Percentiles rank a stretch among this genome's conserved stretches.
Evolutionary conservation across 1,139 yeast species (phyloP).

Genomic region (Geotrichum reessii): DNA sequence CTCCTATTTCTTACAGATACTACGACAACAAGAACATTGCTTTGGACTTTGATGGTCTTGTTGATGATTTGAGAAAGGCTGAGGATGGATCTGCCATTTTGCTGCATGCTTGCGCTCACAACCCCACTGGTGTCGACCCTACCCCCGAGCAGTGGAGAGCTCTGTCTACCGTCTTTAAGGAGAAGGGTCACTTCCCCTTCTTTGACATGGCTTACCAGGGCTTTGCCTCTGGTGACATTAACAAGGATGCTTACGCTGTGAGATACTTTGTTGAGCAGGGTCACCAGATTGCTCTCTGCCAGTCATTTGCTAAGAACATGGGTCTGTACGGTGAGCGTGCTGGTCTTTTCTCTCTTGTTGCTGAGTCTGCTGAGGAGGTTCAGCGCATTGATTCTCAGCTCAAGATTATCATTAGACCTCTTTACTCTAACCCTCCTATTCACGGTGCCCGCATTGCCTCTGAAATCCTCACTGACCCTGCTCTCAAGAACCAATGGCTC

Average conservation of each 20-base stretch:
- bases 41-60: conserved; percentile 63
- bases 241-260: conserved; percentile 79
- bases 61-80: conserved; percentile 61
- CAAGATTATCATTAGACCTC: conserved; percentile 70
- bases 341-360: conserved; percentile 65
- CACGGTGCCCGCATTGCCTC: conserved; percentile 94
- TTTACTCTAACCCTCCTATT: conserved; percentile 90
- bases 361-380: conserved; percentile 37
- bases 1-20: conserved; percentile 53
- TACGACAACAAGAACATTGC: conserved; percentile 60
- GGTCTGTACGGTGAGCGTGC: conserved; percentile 98
- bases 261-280: conserved; percentile 66
- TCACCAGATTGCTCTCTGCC: conserved; percentile 52
- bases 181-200: conserved; percentile 68
- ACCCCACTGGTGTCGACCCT: conserved; percentile 97
- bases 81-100: conserved; percentile 75
- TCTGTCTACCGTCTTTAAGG: conserved; percentile 56
- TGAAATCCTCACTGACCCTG: conserved; percentile 59
- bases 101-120: conserved; percentile 94
- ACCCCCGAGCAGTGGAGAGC: conserved; percentile 76
- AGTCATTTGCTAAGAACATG: conserved; percentile 95
- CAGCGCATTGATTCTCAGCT: conserved; percentile 62
- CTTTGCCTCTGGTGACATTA: conserved; percentile 85
- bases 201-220: conserved; percentile 98
- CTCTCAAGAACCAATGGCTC: conserved; percentile 74